These are phyloP conservation scores for Byssochlamys sp. DNA, from an alignment of 2,329 filamentous ascomycete species.

Conservation along the genomic window DNA sequence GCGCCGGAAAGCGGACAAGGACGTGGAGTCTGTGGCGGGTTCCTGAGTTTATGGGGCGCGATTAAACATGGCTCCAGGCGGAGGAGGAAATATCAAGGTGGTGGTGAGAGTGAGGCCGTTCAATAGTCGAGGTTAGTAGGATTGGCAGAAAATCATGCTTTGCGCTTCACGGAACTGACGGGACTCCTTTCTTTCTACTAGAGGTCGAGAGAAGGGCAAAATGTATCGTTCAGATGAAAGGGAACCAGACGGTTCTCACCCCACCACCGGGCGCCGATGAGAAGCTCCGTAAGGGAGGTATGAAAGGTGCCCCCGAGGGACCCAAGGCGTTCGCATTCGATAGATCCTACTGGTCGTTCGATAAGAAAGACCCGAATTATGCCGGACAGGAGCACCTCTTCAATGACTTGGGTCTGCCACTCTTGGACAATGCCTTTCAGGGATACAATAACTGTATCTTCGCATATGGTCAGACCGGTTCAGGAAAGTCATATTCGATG, in stretches of 20 bases:
- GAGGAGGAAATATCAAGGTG: constrained; percentile 97
- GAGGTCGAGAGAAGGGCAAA: constrained; percentile 83
- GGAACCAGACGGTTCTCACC: constrained; percentile 74
- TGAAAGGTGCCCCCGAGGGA: constrained; percentile 57
- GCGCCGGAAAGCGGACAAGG: constrained; percentile 2
- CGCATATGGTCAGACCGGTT: constrained; percentile 95
- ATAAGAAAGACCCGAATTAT: constrained; percentile 68
- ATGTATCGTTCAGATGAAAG: constrained; percentile 97
- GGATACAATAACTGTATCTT: constrained; percentile 99
- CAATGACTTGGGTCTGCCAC: constrained; percentile 73
- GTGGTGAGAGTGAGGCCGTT: constrained; percentile 94
- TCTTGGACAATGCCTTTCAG: constrained; percentile 94
- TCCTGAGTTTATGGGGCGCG: constrained; percentile 27
- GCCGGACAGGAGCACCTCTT: constrained; percentile 86
- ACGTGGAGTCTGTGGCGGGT: neutral
- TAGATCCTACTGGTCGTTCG: constrained; percentile 95
- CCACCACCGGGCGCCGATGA: constrained; percentile 56
- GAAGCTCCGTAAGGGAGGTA: constrained; percentile 40
- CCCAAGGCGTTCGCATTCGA: constrained; percentile 91
- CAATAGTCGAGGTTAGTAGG: constrained; percentile 71
- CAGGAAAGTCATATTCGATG: constrained; percentile 98
- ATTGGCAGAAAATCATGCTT: constrained; percentile 4
- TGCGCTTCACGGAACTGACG: neutral
- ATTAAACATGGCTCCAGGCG: constrained; percentile 54
- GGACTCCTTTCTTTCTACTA: constrained; percentile 28